phyloP scores from a whole-genome alignment of 352 stramenopile genomes.

The Globisporangium canariense region DNA sequence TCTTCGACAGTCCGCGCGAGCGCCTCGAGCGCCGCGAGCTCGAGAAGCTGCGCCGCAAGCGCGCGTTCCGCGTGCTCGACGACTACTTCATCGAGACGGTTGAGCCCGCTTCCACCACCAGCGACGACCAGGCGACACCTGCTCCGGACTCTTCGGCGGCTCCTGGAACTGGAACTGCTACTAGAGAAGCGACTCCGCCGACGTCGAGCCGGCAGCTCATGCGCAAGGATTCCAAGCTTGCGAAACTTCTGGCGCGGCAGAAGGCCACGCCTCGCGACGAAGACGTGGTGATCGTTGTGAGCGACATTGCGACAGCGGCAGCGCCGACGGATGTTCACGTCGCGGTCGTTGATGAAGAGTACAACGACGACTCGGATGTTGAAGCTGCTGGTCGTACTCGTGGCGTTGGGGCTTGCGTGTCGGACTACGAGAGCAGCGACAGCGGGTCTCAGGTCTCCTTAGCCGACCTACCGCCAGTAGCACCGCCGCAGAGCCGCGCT shows the following conservation, averaged over 20 bases:
- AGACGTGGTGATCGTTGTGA: conserved; percentile 34
- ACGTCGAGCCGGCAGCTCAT: conserved; percentile 36
- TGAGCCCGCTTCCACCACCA: not conserved
- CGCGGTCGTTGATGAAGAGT: conserved; percentile 2
- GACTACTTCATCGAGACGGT: conserved; percentile 36
- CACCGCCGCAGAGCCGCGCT: conserved; percentile 6
- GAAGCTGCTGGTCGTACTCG: not conserved
- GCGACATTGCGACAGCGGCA: conserved; percentile 12
- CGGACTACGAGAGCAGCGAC: not conserved
- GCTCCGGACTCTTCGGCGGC: not conserved
- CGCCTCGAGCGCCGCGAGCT: conserved; percentile 46
- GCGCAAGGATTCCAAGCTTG: conserved; percentile 30
- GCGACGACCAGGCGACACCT: conserved; percentile 2
- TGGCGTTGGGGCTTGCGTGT: not conserved
- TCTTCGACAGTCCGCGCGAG: conserved; percentile 49
- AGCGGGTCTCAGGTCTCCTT: too few relatives aligned
- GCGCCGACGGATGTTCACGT: conserved; percentile 6
- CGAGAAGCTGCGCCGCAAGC: conserved; percentile 50
- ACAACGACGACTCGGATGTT: not conserved
- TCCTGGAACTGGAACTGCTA: conserved; percentile 14
- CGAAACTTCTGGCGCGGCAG: conserved; percentile 26
- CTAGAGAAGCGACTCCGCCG: conserved; percentile 39
- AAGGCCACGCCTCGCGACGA: conserved; percentile 26
- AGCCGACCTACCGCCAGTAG: too few relatives aligned
- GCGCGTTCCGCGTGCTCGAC: conserved; percentile 50